phyloP scores from a whole-genome alignment of 129 eudicot genomes.

The Heracleum sosnowskyi region DNA sequence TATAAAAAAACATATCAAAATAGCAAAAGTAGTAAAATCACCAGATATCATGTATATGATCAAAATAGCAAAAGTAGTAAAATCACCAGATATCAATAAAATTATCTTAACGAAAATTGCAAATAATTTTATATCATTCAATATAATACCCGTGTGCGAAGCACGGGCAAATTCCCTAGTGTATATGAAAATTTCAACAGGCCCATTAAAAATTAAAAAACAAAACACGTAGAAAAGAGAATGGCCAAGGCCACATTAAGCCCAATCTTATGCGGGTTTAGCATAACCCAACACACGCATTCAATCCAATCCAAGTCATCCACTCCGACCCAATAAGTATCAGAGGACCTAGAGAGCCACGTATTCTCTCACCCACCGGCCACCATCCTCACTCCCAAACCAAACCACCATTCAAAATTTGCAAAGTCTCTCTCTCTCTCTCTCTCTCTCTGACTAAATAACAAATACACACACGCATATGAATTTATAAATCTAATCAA shows the following conservation, averaged over 20 bases:
- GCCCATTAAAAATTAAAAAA: too few species aligned
- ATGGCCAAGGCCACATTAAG: background rate
- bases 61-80: too few species aligned
- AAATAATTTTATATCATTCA: too few species aligned
- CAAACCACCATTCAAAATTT: background rate
- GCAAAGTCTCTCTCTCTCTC: background rate
- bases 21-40: too few species aligned
- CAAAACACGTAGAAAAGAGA: too few species aligned
- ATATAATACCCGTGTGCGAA: too few species aligned
- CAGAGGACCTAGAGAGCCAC: background rate
- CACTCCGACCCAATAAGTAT: background rate
- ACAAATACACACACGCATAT: background rate
- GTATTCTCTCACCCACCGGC: background rate
- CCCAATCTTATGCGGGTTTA: background rate
- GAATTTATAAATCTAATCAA: background rate
- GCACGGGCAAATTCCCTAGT: too few species aligned
- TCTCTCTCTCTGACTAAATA: background rate
- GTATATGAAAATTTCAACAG: too few species aligned
- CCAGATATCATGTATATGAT: too few species aligned
- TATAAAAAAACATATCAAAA: too few species aligned
- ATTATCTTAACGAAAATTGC: too few species aligned
- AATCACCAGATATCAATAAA: too few species aligned
- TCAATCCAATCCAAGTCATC: background rate
- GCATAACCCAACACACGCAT: background rate
- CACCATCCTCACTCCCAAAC: background rate